Evolutionary conservation across 352 stramenopile genomes (phyloP), one percentile per base, ranked within the genome.

Genomic region (Plasmopara viticola): DNA sequence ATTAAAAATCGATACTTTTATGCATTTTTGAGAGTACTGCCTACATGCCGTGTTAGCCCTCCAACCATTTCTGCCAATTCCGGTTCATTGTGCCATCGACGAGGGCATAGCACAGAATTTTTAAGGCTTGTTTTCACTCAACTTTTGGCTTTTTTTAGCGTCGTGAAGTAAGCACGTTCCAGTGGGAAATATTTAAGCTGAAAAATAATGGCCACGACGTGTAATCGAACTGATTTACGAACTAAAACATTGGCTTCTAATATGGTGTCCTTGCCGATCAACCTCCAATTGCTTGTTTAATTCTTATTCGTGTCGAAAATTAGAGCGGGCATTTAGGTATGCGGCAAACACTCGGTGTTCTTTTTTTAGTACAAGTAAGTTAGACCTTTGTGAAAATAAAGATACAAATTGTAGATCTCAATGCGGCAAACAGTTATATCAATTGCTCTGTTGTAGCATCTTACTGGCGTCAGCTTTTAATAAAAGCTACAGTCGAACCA

Each of bases 131-230:
- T 39, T 12, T 0, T 74, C 76, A 31, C 62, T 45, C 20, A 90
- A 55, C 0, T 60, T 59, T 4, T 68, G 60, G 33, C 86, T 90
- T 18, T 79, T 62, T 86, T 85, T 40, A 90, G 53, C 10, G 56
- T 71, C 43, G 58, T 73, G 18, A 90, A 64, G 45, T 57, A 59
- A 1, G 43, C 53, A 13, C 86, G n/a, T 66, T 37, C 78, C 63
- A 33, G 48, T 53, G 0, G 76, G 74, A n/a, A 87, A 55, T 17
- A 15, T 59, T 7, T 48, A 37, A n/a, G 31, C 54, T 2, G 56
- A 67, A 6, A 90, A 34, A 39, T 86, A 37, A 90, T 66, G 1
- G 64, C 41, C 6, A 86, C 61, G 31, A 90, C 67, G 44, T 83
- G 74, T 50, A 90, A 10, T 64, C 64, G 8, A 82, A 60, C 0